phyloP scores from a whole-genome alignment of 257 asterid genomes.

The Cynanchum wilfordii region DNA sequence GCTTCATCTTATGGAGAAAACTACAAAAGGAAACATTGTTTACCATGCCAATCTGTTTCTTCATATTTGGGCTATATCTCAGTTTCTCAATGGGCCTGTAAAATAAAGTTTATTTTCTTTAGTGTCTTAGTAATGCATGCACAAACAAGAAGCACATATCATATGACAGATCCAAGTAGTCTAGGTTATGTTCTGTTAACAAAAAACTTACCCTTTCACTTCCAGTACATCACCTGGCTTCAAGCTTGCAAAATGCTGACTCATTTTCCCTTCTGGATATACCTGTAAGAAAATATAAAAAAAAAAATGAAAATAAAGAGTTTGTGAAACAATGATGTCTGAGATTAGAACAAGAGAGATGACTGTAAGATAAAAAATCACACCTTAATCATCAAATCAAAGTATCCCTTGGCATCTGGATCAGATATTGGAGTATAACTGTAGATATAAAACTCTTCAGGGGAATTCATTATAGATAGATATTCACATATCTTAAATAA shows the following conservation, averaged over 20 bases:
- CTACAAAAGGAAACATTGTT: conserved; percentile 15
- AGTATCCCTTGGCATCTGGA: conserved; percentile 77
- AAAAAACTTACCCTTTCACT: conserved; percentile 78
- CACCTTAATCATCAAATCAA: conserved; percentile 94
- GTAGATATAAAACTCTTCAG: conserved; percentile 34
- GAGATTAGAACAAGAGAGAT: conserved; percentile 8
- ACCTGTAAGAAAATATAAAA: conserved; percentile 39
- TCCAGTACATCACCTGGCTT: conserved; percentile 92
- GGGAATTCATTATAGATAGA: conserved; percentile 11
- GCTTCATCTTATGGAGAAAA: neutral
- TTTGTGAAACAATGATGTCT: conserved; percentile 6
- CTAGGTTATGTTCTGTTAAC: neutral
- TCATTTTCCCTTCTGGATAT: conserved; percentile 98
- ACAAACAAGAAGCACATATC: neutral
- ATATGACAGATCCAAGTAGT: neutral
- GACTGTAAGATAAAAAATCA: conserved; percentile 10
- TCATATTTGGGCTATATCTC: conserved; percentile 83
- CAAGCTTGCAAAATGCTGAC: conserved; percentile 88
- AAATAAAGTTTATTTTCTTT: conserved; percentile 16
- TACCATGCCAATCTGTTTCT: conserved; percentile 99
- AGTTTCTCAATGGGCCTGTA: conserved; percentile 91
- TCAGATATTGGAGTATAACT: conserved; percentile 97
- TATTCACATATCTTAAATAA: neutral
- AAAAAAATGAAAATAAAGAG: conserved; percentile 9
- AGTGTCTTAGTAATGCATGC: neutral